Conservation (phyloP, 192 early-diverging fungal genomes). For the Oehlia diaphana region DNA sequence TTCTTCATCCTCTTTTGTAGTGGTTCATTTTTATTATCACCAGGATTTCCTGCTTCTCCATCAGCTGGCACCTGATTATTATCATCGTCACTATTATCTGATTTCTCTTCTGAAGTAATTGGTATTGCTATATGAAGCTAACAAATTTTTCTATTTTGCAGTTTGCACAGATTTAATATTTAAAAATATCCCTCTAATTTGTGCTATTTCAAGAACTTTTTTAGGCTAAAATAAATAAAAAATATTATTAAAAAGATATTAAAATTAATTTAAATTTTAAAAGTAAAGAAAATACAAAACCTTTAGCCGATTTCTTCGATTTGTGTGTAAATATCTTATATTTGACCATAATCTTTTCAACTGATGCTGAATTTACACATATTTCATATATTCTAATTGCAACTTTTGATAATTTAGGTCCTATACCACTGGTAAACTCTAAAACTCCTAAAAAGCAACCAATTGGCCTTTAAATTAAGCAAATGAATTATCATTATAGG, state of each 20-base stretch:
- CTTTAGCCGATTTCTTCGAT: neutral
- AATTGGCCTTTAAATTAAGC: neutral
- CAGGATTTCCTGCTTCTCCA: neutral
- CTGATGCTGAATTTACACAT: neutral
- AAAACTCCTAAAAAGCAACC: neutral
- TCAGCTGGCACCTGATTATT: neutral
- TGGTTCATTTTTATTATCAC: neutral
- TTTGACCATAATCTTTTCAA: neutral
- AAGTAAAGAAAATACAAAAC: neutral
- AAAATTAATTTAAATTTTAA: neutral
- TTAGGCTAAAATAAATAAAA: neutral
- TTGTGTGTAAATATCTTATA: neutral
- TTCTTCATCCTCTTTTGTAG: neutral
- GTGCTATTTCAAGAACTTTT: conserved; percentile 8
- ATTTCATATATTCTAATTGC: neutral
- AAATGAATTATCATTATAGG: conserved; percentile 11
- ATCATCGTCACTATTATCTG: neutral
- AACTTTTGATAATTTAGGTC: neutral
- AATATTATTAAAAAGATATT: neutral
- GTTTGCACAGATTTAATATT: neutral
- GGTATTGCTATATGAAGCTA: conserved; percentile 6
- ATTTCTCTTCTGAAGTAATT: neutral
- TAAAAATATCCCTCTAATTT: conserved; percentile 16
- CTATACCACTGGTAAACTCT: neutral
- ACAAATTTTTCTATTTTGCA: neutral